Evolutionary conservation across 2,329 filamentous ascomycete genomes (phyloP).

Genomic region (Epichloe baconii): DNA sequence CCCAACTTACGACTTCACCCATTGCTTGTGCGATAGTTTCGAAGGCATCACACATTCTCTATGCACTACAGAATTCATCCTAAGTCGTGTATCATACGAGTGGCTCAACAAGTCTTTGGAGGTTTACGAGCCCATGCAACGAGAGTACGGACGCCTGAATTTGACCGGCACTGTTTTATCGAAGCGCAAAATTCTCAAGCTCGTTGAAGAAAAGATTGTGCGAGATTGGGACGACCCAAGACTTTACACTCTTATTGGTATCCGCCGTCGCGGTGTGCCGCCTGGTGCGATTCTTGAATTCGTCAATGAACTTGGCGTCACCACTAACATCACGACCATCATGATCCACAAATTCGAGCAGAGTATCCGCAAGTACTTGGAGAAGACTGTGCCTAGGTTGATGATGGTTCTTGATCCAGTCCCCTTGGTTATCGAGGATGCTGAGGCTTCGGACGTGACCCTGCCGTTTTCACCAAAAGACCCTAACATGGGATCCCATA

Average conservation of each 20-base stretch:
- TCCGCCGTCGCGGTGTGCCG: constrained; percentile 74
- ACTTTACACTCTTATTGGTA: constrained; percentile 73
- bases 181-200: constrained; percentile 69
- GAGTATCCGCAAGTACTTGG: constrained; percentile 72
- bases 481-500: constrained; percentile 49
- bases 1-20: constrained; percentile 86
- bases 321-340: constrained; percentile 67
- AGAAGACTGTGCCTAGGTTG: constrained; percentile 73
- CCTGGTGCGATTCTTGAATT: constrained; percentile 82
- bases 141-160: constrained; percentile 58
- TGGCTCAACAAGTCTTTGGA: constrained; percentile 73
- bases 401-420: constrained; percentile 85
- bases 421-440: constrained; percentile 68
- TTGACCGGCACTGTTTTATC: constrained; percentile 76
- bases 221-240: constrained; percentile 85
- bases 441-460: constrained; percentile 47
- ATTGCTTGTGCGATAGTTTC: constrained; percentile 84
- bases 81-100: constrained; percentile 77
- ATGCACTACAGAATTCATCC: constrained; percentile 86
- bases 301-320: constrained; percentile 82
- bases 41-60: constrained; percentile 86
- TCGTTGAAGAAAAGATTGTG: constrained; percentile 68
- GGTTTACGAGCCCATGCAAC: constrained; percentile 86
- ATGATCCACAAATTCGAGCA: constrained; percentile 76
- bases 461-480: constrained; percentile 78